These are phyloP conservation scores for Penicillium pancosmium DNA, from an alignment of 495 filamentous ascomycete species.

Conservation along the genomic window DNA sequence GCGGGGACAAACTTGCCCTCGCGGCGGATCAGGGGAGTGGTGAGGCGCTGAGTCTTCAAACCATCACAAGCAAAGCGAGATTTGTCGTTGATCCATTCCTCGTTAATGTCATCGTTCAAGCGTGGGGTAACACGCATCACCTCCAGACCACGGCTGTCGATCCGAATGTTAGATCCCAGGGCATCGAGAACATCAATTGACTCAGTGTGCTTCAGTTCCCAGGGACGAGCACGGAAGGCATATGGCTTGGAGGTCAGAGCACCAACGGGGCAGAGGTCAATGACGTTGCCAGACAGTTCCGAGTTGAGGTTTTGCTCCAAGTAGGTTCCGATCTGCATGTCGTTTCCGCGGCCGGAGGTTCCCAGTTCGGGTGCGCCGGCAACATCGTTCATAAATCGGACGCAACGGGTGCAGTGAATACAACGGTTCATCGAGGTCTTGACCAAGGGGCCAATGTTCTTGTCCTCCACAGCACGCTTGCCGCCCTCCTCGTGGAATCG, in stretches of 20 bases:
- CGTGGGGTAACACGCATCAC: conserved; percentile 93
- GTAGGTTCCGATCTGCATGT: conserved; percentile 97
- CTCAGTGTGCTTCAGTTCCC: conserved; percentile 92
- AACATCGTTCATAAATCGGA: conserved; percentile 96
- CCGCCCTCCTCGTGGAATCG: conserved; percentile 94
- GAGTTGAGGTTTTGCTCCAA: conserved; percentile 88
- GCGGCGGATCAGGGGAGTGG: conserved; percentile 85
- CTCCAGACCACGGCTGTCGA: conserved; percentile 91
- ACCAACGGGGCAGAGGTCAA: conserved; percentile 97
- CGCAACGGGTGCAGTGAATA: conserved; percentile 97
- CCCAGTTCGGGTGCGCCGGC: conserved; percentile 95
- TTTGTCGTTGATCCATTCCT: conserved; percentile 99
- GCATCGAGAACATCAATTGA: conserved; percentile 93
- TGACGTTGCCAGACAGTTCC: conserved; percentile 95
- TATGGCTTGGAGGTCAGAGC: conserved; percentile 96
- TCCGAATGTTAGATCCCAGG: conserved; percentile 89
- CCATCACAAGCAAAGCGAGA: conserved; percentile 95
- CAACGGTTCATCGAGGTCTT: conserved; percentile 99
- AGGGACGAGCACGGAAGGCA: conserved; percentile 93
- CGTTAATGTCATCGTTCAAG: conserved; percentile 96
- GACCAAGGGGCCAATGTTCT: conserved; percentile 97
- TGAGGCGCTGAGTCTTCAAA: conserved; percentile 91
- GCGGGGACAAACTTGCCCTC: conserved; percentile 87
- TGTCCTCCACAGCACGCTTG: conserved; percentile 97
- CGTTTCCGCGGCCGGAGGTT: conserved; percentile 91